These are phyloP conservation scores for Panicum hallii DNA, from an alignment of 202 grass and related monocot species.

Conservation along the genomic window DNA sequence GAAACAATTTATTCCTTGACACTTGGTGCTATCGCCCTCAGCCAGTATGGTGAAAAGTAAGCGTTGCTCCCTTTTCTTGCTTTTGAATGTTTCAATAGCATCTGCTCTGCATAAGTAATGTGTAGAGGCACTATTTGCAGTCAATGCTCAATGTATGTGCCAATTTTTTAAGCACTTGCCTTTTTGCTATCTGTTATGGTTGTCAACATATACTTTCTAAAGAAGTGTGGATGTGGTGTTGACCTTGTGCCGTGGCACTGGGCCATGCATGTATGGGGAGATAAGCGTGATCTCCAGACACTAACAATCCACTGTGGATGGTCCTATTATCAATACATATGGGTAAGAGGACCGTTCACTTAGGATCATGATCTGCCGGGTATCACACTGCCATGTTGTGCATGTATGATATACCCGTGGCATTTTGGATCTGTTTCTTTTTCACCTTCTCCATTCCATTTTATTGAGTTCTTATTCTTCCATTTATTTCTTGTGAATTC, in stretches of 20 bases:
- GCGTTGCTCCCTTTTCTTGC: slow-evolving; percentile 28
- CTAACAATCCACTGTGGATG: not conserved
- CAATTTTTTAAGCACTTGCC: slow-evolving; percentile 27
- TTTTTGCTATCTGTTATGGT: slow-evolving; percentile 22
- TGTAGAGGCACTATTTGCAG: slow-evolving; percentile 12
- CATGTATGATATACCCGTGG: not conserved
- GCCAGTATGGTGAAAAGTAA: slow-evolving; percentile 70
- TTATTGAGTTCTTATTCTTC: not conserved
- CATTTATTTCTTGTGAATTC: not conserved
- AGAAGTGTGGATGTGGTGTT: slow-evolving; percentile 16
- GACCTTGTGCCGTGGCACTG: not conserved
- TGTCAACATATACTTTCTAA: slow-evolving; percentile 21
- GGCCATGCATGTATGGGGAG: not conserved
- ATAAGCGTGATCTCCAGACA: not conserved
- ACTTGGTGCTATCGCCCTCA: slow-evolving; percentile 63
- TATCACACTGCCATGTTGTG: not conserved
- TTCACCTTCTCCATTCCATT: not conserved
- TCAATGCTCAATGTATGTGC: slow-evolving; percentile 4
- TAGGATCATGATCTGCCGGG: not conserved
- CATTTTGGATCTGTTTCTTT: not conserved
- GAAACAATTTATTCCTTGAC: slow-evolving; percentile 75
- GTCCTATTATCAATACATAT: not conserved
- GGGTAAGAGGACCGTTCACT: not conserved
- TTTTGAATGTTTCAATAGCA: slow-evolving; percentile 32
- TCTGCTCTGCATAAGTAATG: slow-evolving; percentile 10